Evolutionary conservation across 2,329 filamentous ascomycete genomes (phyloP), one percentile per base, ranked within the genome.

Genomic region (Pseudocercospora vitis): DNA sequence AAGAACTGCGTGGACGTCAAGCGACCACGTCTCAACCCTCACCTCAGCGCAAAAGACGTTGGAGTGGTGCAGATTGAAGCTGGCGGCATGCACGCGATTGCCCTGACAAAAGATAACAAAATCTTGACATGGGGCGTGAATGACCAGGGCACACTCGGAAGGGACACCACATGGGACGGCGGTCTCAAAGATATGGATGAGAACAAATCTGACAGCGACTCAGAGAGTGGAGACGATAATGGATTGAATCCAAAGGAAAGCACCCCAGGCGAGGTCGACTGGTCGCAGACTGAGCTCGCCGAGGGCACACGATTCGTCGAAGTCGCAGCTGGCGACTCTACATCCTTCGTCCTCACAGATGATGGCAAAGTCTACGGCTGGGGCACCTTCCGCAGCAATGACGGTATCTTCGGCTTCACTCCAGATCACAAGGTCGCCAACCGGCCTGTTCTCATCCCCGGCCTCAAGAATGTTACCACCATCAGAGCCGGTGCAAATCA

Each of bases 101-200:
- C 86, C 2, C 74, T 94, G 48, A 92, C 89, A 46, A 81, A 85
- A 62, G 86, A 92, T 70, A 89, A 91, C 76, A 85, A 85, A 73
- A 87, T 95, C 62, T 75, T 90, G 50, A 91, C 88, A 23, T 95
- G 89, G 89, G 89, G 89, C 50, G 89, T 94, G 63, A 94, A 94
- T 68, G 89, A 95, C 67, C 85, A 91, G 66, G 87, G 87, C 58
- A 88, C 89, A 7, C 79, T 95, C 31, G 89, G 89, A 35, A 80
- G 89, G 66, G 81, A 88, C 67, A 91, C 87, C 2, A 74, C 74
- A 9, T 86, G 84, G 79, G 81, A 86, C 2, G 86, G 86, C 45
- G 83, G 83, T 49, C 71, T 79, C 64, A 76, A 75, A 59, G 78
- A 81, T 53, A 74, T 80, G 46, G 75, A 77, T 33, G 75, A 73